Percentiles rank a stretch among this genome's conserved stretches.
Evolutionary conservation across 192 early-diverging fungal genomes (phyloP).

Genomic region (Gamsiella multidivaricata): DNA sequence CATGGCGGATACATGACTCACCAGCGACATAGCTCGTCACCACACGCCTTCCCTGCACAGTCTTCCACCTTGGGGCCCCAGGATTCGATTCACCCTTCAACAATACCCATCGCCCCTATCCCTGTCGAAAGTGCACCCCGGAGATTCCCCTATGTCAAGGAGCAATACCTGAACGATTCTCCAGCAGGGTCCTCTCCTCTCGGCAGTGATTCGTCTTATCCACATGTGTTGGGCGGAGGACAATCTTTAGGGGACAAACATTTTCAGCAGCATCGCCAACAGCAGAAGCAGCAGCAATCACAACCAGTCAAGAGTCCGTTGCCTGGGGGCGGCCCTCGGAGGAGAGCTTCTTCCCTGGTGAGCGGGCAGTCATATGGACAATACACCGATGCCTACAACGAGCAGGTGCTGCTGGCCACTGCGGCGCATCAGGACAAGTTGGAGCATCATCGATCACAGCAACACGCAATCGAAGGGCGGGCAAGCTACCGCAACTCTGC

Average conservation of each 20-base stretch:
- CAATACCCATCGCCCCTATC: conserved; percentile 43
- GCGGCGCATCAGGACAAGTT: conserved; percentile 50
- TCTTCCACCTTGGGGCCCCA: conserved; percentile 27
- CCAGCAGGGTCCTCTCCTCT: conserved; percentile 42
- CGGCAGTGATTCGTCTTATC: conserved; percentile 27
- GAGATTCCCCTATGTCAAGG: conserved; percentile 36
- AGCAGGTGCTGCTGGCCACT: conserved; percentile 36
- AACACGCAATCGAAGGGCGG: conserved; percentile 23
- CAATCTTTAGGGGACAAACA: conserved; percentile 4
- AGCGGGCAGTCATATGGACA: conserved; percentile 21
- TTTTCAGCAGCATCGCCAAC: conserved; percentile 1
- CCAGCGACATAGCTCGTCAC: conserved; percentile 22
- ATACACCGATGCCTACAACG: conserved; percentile 44
- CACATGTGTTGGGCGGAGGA: conserved; percentile 6
- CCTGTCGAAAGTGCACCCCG: conserved; percentile 28
- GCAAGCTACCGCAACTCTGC: conserved; percentile 53
- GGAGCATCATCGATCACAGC: conserved; percentile 33
- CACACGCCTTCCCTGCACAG: conserved; percentile 12
- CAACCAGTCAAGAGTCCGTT: conserved; percentile 9
- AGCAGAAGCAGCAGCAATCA: conserved; percentile 3
- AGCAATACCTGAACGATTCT: conserved; percentile 31
- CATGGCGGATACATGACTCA: conserved; percentile 18
- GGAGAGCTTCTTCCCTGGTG: conserved; percentile 38
- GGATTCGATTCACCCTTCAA: conserved; percentile 42
- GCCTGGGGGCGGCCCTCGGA: conserved; percentile 36